A percentile compares a stretch with the other conserved stretches of the same genome.
phyloP scores from a whole-genome alignment of 2,329 filamentous ascomycete species.

The Ceratocystis alfenasii region DNA sequence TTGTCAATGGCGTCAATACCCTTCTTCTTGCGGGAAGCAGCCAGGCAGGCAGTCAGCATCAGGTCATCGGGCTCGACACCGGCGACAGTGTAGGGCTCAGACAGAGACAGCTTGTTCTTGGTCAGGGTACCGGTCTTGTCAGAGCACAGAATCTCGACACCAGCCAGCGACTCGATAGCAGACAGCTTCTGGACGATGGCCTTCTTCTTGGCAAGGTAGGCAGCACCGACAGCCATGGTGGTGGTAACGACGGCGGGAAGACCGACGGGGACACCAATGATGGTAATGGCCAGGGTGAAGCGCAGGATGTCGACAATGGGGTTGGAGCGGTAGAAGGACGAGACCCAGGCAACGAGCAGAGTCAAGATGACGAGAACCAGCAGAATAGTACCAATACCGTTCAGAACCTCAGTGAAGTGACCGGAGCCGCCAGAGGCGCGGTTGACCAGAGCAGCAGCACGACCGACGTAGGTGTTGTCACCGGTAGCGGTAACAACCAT shows the following conservation, averaged over 20 bases:
- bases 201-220: conserved; percentile 83
- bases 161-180: conserved; percentile 81
- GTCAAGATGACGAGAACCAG: conserved; percentile 70
- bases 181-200: conserved; percentile 88
- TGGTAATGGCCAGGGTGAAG: conserved; percentile 79
- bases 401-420: conserved; percentile 85
- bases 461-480: conserved; percentile 83
- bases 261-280: conserved; percentile 86
- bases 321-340: conserved; percentile 80
- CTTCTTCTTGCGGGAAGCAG: conserved; percentile 88
- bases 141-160: conserved; percentile 87
- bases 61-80: conserved; percentile 79
- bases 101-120: conserved; percentile 84
- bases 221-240: conserved; percentile 87
- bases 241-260: conserved; percentile 87
- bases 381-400: conserved; percentile 71
- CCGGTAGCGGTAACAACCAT: conserved; percentile 73
- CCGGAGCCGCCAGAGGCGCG: conserved; percentile 61
- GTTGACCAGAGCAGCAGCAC: conserved; percentile 74
- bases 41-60: conserved; percentile 83
- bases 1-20: conserved; percentile 92
- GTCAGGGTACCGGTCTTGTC: conserved; percentile 91
- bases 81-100: conserved; percentile 70
- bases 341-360: conserved; percentile 71
- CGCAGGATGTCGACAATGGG: conserved; percentile 64